These are phyloP conservation scores for Tylopilus orsonianus DNA, from an alignment of 1,284 basidiomycete genomes.

Conservation along the genomic window DNA sequence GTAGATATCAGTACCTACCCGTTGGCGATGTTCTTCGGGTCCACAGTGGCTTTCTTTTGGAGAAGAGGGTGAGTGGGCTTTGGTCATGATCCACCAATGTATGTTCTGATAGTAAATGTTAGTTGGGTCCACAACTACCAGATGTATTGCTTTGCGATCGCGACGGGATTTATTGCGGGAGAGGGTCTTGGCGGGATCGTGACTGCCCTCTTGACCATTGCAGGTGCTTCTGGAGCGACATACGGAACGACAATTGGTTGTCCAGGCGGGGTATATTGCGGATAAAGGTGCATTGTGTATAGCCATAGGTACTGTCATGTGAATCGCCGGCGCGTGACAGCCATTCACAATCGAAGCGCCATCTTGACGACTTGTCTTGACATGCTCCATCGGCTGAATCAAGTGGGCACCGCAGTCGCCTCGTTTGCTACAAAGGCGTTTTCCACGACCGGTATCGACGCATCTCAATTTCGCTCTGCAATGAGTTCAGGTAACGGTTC, in stretches of 20 bases:
- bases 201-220: slow-evolving; percentile 4
- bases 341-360: not conserved
- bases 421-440: slow-evolving; percentile 22
- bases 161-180: slow-evolving; percentile 6
- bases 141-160: slow-evolving; percentile 7
- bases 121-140: not conserved
- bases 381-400: slow-evolving; percentile 27
- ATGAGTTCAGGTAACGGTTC: slow-evolving; percentile 27
- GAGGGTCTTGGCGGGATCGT: slow-evolving; percentile 9
- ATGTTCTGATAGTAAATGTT: too few relatives aligned
- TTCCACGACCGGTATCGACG: slow-evolving; percentile 19
- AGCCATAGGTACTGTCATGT: not conserved
- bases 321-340: slow-evolving; percentile 1
- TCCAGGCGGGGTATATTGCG: slow-evolving; percentile 3
- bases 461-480: slow-evolving; percentile 29
- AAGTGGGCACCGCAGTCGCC: slow-evolving; percentile 19
- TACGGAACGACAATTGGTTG: slow-evolving; percentile 8
- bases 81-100: too few relatives aligned
- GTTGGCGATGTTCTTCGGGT: slow-evolving; percentile 3
- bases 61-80: not conserved
- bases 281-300: not conserved
- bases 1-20: slow-evolving; percentile 6
- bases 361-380: not conserved
- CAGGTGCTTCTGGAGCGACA: not conserved
- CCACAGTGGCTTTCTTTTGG: slow-evolving; percentile 4